Base-by-base conservation (phyloP, 805 yeast genomes). In the Peterozyma xylosa region DNA sequence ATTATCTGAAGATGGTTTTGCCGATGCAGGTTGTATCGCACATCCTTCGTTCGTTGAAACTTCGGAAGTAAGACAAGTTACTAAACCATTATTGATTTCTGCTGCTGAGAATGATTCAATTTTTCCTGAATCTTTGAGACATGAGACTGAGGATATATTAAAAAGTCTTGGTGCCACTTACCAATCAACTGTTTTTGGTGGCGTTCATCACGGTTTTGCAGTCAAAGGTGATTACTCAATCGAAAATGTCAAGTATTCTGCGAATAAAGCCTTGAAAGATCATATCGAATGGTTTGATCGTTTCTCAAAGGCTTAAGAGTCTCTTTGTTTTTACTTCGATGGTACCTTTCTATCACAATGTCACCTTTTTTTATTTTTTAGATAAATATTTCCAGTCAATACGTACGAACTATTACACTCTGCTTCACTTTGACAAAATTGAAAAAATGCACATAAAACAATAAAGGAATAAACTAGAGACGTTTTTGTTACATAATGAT, bases 31-130 rank as follows among this genome's bases (percentile, higher is more conserved):
- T 54, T 95, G 91, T 13, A 62, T 77, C 49, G 93, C 93, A 9
- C 97, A 90, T 63, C 96, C 97, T 5, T 82, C 95, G 2, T 73
- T 82, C 48, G 80, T 86, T 13, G 48, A 70, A 11, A 70, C 72
- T 32, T 89, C 78, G 34, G 95, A 85, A 55, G 70, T 87, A 39
- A 74, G 69, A 42, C 73, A 66, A 1, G 59, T 90, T 52, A 42
- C 53, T 1, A 65, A 63, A 48, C 95, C 95, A 16, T 37, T 90
- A 29, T 51, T 80, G 49, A 80, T 89, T 50, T 70, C 86, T 16
- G 86, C 86, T 44, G 95, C 96, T 40, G 87, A 86, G 65, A 60
- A 49, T 14, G 97, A 90, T 59, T 42, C 54, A 0, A 65, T 73
- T 41, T 90, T 82, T 73, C 57, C 88, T 2, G 60, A 60, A 0